phyloP scores from a whole-genome alignment of 2,329 filamentous ascomycete species.

The Apiospora hydei region DNA sequence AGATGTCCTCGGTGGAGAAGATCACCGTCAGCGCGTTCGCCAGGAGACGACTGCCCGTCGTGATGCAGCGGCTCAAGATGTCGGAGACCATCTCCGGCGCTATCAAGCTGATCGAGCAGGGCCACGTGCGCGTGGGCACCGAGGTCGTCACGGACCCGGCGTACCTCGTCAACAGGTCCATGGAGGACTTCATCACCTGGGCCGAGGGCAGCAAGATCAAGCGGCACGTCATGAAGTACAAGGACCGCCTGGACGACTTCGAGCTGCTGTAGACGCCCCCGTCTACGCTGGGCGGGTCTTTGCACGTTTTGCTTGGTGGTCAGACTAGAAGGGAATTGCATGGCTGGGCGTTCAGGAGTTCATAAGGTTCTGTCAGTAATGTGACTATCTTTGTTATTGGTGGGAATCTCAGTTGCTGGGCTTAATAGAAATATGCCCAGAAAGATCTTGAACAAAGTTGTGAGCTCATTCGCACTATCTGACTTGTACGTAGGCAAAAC shows the following conservation, averaged over 20 bases:
- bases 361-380: background rate
- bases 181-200: slow-evolving; percentile 98
- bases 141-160: slow-evolving; percentile 91
- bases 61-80: slow-evolving; percentile 93
- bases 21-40: slow-evolving; percentile 91
- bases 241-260: slow-evolving; percentile 95
- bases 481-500: background rate
- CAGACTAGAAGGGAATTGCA: background rate
- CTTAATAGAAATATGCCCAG: background rate
- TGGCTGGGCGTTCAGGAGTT: slow-evolving; percentile 20
- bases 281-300: background rate
- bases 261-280: slow-evolving; percentile 72
- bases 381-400: background rate
- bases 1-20: slow-evolving; percentile 85
- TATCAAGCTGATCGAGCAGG: slow-evolving; percentile 90
- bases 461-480: background rate
- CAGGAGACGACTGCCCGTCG: slow-evolving; percentile 80
- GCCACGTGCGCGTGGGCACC: slow-evolving; percentile 72
- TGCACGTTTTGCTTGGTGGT: background rate
- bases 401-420: background rate
- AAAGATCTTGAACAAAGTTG: background rate
- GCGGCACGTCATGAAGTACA: slow-evolving; percentile 92
- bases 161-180: slow-evolving; percentile 84
- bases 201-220: slow-evolving; percentile 96
- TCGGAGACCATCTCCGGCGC: slow-evolving; percentile 87